phyloP scores from a whole-genome alignment of 768 basidiomycete genomes.

The Neoboletus magnificus region DNA sequence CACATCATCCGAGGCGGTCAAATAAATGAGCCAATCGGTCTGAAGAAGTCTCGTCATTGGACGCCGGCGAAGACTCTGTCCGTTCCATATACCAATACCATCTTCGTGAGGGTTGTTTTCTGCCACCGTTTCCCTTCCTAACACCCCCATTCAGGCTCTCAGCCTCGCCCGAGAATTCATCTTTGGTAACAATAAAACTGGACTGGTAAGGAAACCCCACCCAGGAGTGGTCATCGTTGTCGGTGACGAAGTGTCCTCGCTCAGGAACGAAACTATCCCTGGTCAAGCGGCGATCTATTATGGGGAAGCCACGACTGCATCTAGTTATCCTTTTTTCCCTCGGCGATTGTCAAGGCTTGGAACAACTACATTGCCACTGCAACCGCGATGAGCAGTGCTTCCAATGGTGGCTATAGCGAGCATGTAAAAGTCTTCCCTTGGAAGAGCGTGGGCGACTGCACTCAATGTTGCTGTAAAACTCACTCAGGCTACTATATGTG shows the following conservation, averaged over 20 bases:
- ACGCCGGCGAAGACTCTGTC: no score
- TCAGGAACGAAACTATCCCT: slow-evolving; percentile 47
- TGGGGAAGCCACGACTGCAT: slow-evolving; percentile 44
- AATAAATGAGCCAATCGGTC: no score
- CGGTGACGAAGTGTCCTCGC: slow-evolving; percentile 47
- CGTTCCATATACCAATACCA: slow-evolving; percentile 32
- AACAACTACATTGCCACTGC: slow-evolving; percentile 44
- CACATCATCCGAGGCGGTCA: no score
- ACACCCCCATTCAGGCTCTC: slow-evolving; percentile 42
- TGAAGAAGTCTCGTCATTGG: no score
- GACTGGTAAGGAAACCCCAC: slow-evolving; percentile 41
- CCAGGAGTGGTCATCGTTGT: slow-evolving; percentile 31
- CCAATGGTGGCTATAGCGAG: background rate
- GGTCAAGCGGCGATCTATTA: slow-evolving; percentile 56
- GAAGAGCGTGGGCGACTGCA: background rate
- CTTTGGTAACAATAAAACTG: slow-evolving; percentile 59
- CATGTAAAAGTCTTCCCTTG: background rate
- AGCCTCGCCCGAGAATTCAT: slow-evolving; percentile 64
- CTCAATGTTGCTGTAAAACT: background rate
- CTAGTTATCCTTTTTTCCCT: slow-evolving; percentile 53
- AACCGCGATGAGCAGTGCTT: background rate
- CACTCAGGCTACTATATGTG: no score
- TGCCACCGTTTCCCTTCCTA: background rate
- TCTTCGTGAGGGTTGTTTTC: slow-evolving; percentile 39
- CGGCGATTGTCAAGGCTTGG: slow-evolving; percentile 58